These are phyloP conservation scores for Eragrostis curvula DNA, from an alignment of 176 grass and related monocot genomes.

Conservation along the genomic window DNA sequence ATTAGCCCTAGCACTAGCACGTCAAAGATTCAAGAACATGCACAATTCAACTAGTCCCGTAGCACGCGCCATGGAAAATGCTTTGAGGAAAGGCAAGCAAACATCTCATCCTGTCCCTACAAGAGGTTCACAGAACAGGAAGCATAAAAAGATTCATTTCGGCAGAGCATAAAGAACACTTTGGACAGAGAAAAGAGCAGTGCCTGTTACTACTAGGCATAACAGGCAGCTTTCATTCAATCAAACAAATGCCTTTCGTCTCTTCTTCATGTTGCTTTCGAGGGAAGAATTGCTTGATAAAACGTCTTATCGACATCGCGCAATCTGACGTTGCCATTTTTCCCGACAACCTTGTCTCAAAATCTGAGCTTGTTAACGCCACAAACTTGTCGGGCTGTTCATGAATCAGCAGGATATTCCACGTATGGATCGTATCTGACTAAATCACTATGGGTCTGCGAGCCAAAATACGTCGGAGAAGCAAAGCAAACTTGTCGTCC, in stretches of 20 bases:
- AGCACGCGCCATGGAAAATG: slow-evolving; percentile 12
- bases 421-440: not conserved
- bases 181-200: not conserved
- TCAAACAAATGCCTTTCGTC: slow-evolving; percentile 8
- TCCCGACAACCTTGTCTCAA: not conserved
- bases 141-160: slow-evolving; percentile 3
- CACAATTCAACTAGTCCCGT: not conserved
- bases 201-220: not conserved
- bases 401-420: not conserved
- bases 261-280: slow-evolving; percentile 13
- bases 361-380: too few relatives aligned
- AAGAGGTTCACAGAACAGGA: slow-evolving; percentile 10
- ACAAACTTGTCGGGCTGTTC: too few relatives aligned
- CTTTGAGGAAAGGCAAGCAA: not conserved
- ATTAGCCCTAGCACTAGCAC: not conserved
- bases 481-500: not conserved
- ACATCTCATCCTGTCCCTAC: not conserved
- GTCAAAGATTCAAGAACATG: not conserved
- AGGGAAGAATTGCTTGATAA: not conserved
- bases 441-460: too few relatives aligned
- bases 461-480: slow-evolving; percentile 13
- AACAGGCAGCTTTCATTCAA: slow-evolving; percentile 11
- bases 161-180: not conserved
- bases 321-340: not conserved
- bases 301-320: not conserved